phyloP scores from a whole-genome alignment of 148 eudicot genomes.

The Spergularia bocconei region DNA sequence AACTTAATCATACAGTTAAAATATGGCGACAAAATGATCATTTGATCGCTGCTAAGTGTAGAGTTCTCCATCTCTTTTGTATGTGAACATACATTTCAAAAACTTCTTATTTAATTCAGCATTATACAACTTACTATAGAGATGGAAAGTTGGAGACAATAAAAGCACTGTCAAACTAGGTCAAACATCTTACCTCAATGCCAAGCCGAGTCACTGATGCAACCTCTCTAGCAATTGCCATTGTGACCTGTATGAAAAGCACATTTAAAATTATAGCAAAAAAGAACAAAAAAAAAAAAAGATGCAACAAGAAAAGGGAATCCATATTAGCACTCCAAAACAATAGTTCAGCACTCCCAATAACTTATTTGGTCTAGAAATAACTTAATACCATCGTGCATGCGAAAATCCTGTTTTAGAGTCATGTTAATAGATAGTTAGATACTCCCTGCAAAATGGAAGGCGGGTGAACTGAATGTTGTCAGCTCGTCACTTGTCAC shows the following conservation, averaged over 20 bases:
- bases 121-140: no score
- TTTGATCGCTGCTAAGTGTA: neutral
- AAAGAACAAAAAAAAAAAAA: slow-evolving; percentile 12
- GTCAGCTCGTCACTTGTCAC: no score
- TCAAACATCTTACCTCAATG: slow-evolving; percentile 58
- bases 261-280: neutral
- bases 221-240: slow-evolving; percentile 97
- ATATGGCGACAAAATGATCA: neutral
- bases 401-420: no score
- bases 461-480: neutral
- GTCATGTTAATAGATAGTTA: no score
- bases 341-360: no score
- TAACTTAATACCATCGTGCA: no score
- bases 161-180: slow-evolving; percentile 3
- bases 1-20: neutral
- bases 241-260: slow-evolving; percentile 56
- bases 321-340: no score
- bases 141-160: neutral
- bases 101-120: neutral
- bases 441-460: neutral
- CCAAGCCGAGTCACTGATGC: slow-evolving; percentile 93
- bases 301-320: neutral
- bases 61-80: neutral
- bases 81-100: neutral
- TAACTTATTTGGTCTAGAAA: no score